Percentiles rank a stretch among this genome's conserved stretches.
phyloP scores from a whole-genome alignment of 1,284 basidiomycete species.

The Pascua guehoae region DNA sequence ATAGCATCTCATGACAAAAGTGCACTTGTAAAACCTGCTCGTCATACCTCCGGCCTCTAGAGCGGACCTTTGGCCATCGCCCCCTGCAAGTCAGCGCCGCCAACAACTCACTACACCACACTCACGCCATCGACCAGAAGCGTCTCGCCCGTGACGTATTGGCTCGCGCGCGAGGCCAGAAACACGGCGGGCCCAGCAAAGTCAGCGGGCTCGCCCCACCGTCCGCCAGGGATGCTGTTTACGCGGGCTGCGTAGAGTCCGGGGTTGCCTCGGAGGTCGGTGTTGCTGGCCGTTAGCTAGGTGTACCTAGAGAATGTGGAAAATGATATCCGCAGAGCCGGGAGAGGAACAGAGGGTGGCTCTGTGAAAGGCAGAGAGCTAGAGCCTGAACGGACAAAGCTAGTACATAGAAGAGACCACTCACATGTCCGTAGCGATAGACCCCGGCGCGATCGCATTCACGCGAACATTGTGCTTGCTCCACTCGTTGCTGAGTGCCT shows the following conservation, averaged over 20 bases:
- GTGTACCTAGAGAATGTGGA: constrained; percentile 19
- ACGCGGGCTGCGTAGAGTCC: constrained; percentile 16
- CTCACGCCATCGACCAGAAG: constrained; percentile 22
- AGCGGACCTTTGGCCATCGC: too few species aligned
- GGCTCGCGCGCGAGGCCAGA: constrained; percentile 73
- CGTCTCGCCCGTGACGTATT: constrained; percentile 80
- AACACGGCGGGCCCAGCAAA: constrained; percentile 82
- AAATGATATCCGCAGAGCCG: not conserved
- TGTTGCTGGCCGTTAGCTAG: constrained; percentile 14
- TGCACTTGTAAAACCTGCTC: too few species aligned
- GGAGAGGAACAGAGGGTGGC: not conserved
- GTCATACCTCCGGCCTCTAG: too few species aligned
- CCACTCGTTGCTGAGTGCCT: constrained; percentile 70
- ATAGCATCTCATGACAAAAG: too few species aligned
- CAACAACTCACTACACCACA: too few species aligned
- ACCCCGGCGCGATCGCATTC: constrained; percentile 79
- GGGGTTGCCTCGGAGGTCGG: too few species aligned
- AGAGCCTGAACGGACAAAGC: too few species aligned
- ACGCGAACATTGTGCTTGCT: constrained; percentile 73
- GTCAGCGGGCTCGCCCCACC: constrained; percentile 79
- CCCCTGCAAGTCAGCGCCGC: too few species aligned
- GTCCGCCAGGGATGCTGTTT: constrained; percentile 67
- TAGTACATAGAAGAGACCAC: not conserved
- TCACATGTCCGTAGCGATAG: constrained; percentile 72
- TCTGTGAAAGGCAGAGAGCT: not conserved